Conservation (phyloP, 495 filamentous ascomycete genomes). For the Penicillium waksmanii region DNA sequence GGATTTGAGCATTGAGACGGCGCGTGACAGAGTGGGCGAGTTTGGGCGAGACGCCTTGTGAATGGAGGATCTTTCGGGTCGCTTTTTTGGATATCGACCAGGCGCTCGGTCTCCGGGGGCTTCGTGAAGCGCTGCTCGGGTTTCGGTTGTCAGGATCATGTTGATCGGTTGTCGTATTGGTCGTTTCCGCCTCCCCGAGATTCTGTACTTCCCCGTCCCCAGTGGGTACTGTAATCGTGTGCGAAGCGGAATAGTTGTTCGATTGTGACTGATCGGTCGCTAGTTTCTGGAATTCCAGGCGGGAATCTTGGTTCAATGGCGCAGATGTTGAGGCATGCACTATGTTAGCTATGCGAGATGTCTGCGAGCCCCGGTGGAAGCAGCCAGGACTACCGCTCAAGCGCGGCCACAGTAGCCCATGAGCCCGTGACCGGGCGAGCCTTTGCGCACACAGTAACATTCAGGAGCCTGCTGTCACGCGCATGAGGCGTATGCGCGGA, state of each 20-base stretch:
- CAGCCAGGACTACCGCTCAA: constrained; percentile 23
- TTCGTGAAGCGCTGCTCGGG: background rate
- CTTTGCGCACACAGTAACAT: constrained; percentile 44
- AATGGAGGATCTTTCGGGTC: constrained; percentile 11
- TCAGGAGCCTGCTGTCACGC: constrained; percentile 33
- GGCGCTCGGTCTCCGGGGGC: background rate
- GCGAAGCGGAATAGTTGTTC: background rate
- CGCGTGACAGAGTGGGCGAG: constrained; percentile 16
- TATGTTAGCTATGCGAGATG: constrained; percentile 18
- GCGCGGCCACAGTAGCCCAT: constrained; percentile 34
- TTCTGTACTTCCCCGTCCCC: background rate
- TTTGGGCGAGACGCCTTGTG: constrained; percentile 11
- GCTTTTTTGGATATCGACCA: constrained; percentile 11
- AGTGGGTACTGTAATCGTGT: background rate
- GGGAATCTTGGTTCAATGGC: background rate
- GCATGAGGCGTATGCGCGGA: constrained; percentile 21
- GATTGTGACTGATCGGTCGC: background rate
- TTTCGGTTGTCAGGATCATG: background rate
- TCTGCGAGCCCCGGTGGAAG: constrained; percentile 26
- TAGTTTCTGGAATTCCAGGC: background rate
- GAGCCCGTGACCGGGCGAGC: constrained; percentile 36
- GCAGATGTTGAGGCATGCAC: constrained; percentile 21
- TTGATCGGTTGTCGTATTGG: background rate
- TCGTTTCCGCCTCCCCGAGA: background rate
- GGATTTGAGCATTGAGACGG: constrained; percentile 25